phyloP scores from a whole-genome alignment of 148 eudicot species.

The Camellia japonica region DNA sequence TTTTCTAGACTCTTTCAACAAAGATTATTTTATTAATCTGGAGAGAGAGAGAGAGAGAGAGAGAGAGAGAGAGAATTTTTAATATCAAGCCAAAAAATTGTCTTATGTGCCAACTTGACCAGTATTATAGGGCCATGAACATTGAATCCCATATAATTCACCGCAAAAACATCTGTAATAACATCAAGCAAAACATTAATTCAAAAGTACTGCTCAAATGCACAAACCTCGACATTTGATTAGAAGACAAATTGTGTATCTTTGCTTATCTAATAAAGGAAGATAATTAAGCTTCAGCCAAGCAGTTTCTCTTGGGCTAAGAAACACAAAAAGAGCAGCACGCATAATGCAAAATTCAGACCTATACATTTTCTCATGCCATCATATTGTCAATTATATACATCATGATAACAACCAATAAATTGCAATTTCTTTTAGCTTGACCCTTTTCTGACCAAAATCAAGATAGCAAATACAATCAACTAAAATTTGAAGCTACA shows the following conservation, averaged over 20 bases:
- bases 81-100: not conserved
- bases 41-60: not conserved
- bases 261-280: not conserved
- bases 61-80: not conserved
- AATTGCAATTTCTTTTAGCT: not conserved
- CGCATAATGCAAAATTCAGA: not conserved
- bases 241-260: not conserved
- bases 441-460: not conserved
- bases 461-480: constrained; percentile 2
- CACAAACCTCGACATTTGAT: not conserved
- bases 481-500: not conserved
- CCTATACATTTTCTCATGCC: not conserved
- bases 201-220: not conserved
- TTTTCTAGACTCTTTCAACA: not conserved
- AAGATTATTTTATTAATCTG: not conserved
- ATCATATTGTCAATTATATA: not conserved
- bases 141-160: not conserved
- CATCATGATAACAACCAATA: not conserved
- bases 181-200: not conserved
- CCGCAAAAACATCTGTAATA: not conserved
- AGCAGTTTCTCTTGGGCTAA: not conserved
- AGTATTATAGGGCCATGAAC: not conserved
- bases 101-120: not conserved
- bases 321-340: not conserved
- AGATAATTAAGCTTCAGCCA: not conserved